Evolutionary conservation across 305 asterid genomes (phyloP).

Genomic region (Nicotiana rustica): DNA sequence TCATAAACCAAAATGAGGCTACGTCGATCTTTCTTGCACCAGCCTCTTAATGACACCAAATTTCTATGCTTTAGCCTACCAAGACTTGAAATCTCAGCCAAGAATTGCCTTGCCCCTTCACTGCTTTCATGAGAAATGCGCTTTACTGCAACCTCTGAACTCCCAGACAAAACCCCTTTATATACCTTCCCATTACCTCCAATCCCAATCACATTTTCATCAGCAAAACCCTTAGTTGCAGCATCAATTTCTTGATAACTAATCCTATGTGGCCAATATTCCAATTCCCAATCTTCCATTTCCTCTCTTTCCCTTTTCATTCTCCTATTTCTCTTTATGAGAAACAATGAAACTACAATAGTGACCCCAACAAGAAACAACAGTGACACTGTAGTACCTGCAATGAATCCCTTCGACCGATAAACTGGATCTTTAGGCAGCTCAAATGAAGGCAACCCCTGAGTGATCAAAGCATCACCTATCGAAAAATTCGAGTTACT

Average conservation of each 20-base stretch:
- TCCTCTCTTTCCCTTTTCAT: constrained; percentile 57
- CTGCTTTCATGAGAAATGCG: constrained; percentile 63
- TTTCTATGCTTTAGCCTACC: constrained; percentile 77
- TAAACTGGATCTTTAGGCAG: constrained; percentile 61
- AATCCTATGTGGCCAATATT: constrained; percentile 87
- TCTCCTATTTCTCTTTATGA: constrained; percentile 49
- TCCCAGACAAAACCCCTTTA: constrained; percentile 61
- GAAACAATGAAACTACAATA: constrained; percentile 41
- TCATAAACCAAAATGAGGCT: constrained; percentile 74
- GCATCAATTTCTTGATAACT: constrained; percentile 69
- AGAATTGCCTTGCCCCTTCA: constrained; percentile 67
- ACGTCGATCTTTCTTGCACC: constrained; percentile 82
- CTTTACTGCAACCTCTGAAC: constrained; percentile 71
- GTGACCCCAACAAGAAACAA: constrained; percentile 37
- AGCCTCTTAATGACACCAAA: constrained; percentile 75
- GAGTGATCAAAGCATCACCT: constrained; percentile 56
- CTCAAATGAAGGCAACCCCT: constrained; percentile 68
- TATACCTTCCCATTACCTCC: constrained; percentile 86
- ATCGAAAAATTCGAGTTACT: constrained; percentile 65
- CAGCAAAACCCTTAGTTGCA: constrained; percentile 74
- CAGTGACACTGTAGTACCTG: constrained; percentile 51
- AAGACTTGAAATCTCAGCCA: constrained; percentile 78
- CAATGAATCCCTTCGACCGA: constrained; percentile 52
- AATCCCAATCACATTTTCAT: constrained; percentile 69
- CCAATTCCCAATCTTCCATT: constrained; percentile 90